A percentile compares a stretch with the other conserved stretches of the same genome.
phyloP scores from a whole-genome alignment of 257 asterid genomes.

The Paulownia fortunei region DNA sequence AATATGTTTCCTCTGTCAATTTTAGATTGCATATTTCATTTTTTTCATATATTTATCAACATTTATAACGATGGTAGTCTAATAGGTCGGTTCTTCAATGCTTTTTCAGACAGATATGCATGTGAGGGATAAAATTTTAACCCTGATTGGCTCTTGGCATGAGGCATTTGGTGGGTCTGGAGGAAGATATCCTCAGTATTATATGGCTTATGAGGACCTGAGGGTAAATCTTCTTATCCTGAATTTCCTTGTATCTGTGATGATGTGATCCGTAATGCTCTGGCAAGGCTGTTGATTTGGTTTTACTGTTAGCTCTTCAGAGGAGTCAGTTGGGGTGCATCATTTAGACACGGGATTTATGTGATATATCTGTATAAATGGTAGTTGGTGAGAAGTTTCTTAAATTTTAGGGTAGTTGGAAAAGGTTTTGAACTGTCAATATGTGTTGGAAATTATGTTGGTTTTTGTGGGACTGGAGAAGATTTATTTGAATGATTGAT shows the following conservation, averaged over 20 bases:
- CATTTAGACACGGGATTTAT: no score
- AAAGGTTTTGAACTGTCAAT: not conserved
- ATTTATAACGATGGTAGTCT: constrained; percentile 6
- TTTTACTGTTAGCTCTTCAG: no score
- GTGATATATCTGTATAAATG: no score
- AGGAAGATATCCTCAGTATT: constrained; percentile 87
- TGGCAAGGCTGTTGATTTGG: no score
- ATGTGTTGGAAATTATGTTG: not conserved
- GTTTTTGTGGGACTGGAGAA: constrained; percentile 50
- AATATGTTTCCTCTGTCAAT: no score
- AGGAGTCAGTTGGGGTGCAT: no score
- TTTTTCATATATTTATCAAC: not conserved
- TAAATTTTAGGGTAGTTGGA: not conserved
- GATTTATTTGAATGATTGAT: not conserved
- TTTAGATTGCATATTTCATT: not conserved
- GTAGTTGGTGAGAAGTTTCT: not conserved
- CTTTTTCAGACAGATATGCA: constrained; percentile 83
- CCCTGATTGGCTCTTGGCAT: constrained; percentile 83
- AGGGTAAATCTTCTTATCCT: constrained; percentile 56
- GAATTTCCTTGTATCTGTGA: not conserved
- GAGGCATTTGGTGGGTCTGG: constrained; percentile 94
- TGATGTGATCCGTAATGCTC: not conserved
- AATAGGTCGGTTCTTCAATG: constrained; percentile 23
- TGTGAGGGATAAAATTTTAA: constrained; percentile 75
- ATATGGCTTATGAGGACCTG: constrained; percentile 87